Percentiles rank a stretch among this genome's conserved stretches.
Evolutionary conservation across 2,329 filamentous ascomycete genomes (phyloP).

Genomic region (Arthroderma uncinatum): DNA sequence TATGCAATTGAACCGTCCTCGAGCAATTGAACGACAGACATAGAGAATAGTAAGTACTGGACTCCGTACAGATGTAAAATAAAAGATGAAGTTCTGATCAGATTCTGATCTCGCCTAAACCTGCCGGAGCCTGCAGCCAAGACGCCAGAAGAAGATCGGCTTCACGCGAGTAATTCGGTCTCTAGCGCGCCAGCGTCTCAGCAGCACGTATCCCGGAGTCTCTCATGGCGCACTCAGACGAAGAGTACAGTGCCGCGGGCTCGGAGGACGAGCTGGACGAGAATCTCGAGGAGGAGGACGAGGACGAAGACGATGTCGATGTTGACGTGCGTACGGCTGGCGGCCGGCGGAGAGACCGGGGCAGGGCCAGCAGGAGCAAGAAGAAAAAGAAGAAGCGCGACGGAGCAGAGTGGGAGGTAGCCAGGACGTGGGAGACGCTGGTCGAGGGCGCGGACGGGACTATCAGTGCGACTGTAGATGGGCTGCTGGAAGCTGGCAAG

Average conservation of each 20-base stretch:
- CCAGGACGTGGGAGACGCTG: constrained; percentile 53
- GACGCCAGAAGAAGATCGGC: not conserved
- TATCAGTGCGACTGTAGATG: constrained; percentile 59
- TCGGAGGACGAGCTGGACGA: constrained; percentile 35
- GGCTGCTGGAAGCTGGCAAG: constrained; percentile 70
- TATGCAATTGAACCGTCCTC: too few species aligned
- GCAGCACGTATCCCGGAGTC: not conserved
- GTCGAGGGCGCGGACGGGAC: constrained; percentile 70
- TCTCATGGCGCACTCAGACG: constrained; percentile 39
- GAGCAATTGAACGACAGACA: not conserved
- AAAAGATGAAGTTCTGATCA: not conserved
- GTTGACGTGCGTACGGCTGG: not conserved
- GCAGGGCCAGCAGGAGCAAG: constrained; percentile 20
- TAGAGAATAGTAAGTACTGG: not conserved
- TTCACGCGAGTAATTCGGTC: not conserved
- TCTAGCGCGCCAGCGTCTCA: constrained; percentile 3
- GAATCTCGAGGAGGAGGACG: constrained; percentile 22
- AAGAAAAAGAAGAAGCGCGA: constrained; percentile 15
- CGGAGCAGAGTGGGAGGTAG: constrained; percentile 37
- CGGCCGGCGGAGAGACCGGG: not conserved
- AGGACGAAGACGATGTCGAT: constrained; percentile 13
- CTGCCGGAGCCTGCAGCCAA: not conserved
- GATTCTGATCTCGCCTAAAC: not conserved
- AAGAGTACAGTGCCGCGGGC: constrained; percentile 42
- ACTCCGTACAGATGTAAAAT: not conserved